phyloP scores from a whole-genome alignment of 2,329 filamentous ascomycete species.

The Penicillium sp. region DNA sequence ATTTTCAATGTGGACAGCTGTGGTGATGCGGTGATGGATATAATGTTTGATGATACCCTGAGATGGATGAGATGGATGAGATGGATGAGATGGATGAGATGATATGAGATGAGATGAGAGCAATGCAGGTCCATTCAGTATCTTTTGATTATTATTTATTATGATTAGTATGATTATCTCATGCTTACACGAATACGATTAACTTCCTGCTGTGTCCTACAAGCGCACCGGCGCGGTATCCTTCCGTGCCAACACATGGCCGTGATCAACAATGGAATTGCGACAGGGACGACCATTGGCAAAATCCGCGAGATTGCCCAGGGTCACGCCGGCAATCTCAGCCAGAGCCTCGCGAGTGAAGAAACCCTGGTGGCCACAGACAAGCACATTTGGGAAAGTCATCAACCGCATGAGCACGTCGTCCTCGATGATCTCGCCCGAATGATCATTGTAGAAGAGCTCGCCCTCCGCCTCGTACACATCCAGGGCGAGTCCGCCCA shows the following conservation, averaged over 20 bases:
- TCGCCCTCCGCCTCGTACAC: conserved; percentile 67
- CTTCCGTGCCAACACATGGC: conserved; percentile 30
- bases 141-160: no score
- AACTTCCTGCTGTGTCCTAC: no score
- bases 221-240: conserved; percentile 37
- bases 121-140: no score
- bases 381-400: conserved; percentile 69
- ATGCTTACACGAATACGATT: no score
- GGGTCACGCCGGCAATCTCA: conserved; percentile 65
- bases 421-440: conserved; percentile 67
- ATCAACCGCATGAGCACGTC: conserved; percentile 68
- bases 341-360: conserved; percentile 68
- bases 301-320: conserved; percentile 57
- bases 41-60: conserved; percentile 6
- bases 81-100: no score
- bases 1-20: conserved; percentile 19
- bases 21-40: conserved; percentile 10
- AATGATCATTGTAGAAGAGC: conserved; percentile 70
- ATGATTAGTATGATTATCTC: no score
- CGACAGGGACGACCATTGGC: conserved; percentile 27
- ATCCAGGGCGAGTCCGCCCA: conserved; percentile 68
- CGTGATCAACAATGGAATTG: conserved; percentile 36
- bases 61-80: no score
- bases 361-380: conserved; percentile 72
- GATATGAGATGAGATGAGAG: no score